Evolutionary conservation across 1,284 basidiomycete species (phyloP).

Genomic region (Pterulicium gracile): DNA sequence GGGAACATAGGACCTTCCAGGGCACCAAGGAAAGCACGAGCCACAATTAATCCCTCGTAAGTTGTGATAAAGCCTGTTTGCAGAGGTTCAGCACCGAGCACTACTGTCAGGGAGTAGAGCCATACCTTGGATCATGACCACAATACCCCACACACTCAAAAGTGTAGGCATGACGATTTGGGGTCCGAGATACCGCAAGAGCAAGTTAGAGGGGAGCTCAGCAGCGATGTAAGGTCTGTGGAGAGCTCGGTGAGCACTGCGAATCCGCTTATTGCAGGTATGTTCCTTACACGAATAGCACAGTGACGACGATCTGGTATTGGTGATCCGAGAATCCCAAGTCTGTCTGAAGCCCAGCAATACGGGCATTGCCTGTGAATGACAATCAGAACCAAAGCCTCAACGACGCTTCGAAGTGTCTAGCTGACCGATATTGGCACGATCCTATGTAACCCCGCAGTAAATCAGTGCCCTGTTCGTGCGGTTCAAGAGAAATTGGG

Average conservation of each 20-base stretch:
- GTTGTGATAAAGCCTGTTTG: conserved; percentile 38
- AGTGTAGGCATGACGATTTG: conserved; percentile 39
- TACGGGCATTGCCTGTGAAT: conserved; percentile 38
- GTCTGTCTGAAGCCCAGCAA: conserved; percentile 35
- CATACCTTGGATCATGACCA: conserved; percentile 36
- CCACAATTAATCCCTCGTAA: conserved; percentile 38
- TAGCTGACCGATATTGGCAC: conserved; percentile 21
- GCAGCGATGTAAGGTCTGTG: conserved; percentile 42
- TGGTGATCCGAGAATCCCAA: conserved; percentile 37
- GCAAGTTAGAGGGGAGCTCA: conserved; percentile 45
- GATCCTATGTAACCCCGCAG: conserved; percentile 17
- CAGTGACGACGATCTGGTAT: conserved; percentile 43
- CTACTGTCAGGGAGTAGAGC: not conserved
- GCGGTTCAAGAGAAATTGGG: not conserved
- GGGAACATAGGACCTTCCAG: conserved; percentile 46
- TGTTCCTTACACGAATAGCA: conserved; percentile 31
- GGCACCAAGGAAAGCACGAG: conserved; percentile 45
- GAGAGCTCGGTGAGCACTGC: conserved; percentile 14
- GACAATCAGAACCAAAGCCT: conserved; percentile 12
- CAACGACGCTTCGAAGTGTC: conserved; percentile 11
- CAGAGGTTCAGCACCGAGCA: not conserved
- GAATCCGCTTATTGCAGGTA: conserved; percentile 36
- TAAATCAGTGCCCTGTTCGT: not conserved
- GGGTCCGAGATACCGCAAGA: conserved; percentile 39
- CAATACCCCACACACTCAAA: conserved; percentile 41